These are phyloP conservation scores for Debaryomyces tyrocola DNA, from an alignment of 805 yeast genomes.

Conservation along the genomic window DNA sequence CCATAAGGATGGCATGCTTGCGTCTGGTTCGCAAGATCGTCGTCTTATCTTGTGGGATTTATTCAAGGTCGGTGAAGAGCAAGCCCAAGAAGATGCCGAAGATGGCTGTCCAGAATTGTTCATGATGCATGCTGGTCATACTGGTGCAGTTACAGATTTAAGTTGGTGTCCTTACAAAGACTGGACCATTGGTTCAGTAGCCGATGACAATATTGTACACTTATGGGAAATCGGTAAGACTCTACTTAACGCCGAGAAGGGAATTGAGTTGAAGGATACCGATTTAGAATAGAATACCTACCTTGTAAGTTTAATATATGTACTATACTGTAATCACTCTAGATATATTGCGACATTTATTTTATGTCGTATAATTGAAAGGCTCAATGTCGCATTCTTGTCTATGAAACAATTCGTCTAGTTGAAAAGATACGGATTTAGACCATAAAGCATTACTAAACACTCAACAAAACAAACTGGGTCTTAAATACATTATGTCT, in stretches of 20 bases:
- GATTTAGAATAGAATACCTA: constrained; percentile 22
- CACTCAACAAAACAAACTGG: background rate
- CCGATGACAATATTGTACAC: constrained; percentile 62
- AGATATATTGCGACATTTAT: background rate
- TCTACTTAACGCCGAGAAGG: constrained; percentile 21
- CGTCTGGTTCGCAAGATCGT: constrained; percentile 76
- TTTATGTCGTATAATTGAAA: background rate
- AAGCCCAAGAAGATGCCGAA: constrained; percentile 81
- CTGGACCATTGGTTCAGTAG: constrained; percentile 72
- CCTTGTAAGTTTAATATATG: background rate
- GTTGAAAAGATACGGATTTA: too few relatives aligned
- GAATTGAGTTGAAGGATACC: constrained; percentile 11
- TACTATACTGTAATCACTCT: background rate
- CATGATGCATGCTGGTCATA: constrained; percentile 93
- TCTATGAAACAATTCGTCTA: too few relatives aligned
- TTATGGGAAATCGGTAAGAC: constrained; percentile 50
- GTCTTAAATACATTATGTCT: constrained; percentile 24
- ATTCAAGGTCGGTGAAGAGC: constrained; percentile 78
- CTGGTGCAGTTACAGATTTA: constrained; percentile 72
- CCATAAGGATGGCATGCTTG: constrained; percentile 70
- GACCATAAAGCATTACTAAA: too few relatives aligned
- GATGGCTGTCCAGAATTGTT: constrained; percentile 87
- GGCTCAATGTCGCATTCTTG: too few relatives aligned
- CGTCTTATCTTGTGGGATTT: constrained; percentile 82
- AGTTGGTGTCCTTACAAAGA: constrained; percentile 69